Evolutionary conservation across 306 rosid species (phyloP).

Genomic region (Trifolium dubium): DNA sequence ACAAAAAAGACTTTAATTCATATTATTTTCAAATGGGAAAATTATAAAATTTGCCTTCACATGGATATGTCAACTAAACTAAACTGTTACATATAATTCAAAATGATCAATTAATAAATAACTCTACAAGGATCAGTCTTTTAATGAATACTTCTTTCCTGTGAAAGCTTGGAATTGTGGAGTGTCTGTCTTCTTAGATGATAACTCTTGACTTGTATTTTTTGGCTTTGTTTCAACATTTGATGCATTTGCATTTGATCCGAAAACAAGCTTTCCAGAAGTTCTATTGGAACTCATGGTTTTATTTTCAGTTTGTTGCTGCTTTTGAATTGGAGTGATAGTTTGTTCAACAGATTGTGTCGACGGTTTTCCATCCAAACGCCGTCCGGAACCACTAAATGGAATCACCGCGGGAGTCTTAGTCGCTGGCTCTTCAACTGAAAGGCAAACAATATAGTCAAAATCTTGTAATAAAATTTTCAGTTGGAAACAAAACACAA

Average conservation of each 20-base stretch:
- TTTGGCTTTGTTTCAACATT: slow-evolving; percentile 35
- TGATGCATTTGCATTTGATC: slow-evolving; percentile 42
- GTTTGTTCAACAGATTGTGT: slow-evolving; percentile 43
- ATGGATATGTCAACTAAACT: no score
- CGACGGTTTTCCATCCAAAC: slow-evolving; percentile 55
- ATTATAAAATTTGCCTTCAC: no score
- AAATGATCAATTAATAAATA: no score
- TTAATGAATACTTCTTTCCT: slow-evolving; percentile 59
- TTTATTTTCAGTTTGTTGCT: slow-evolving; percentile 40
- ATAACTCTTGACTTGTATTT: slow-evolving; percentile 41
- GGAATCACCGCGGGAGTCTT: slow-evolving; percentile 49
- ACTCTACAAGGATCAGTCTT: slow-evolving; percentile 28
- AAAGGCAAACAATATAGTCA: slow-evolving; percentile 19
- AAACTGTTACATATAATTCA: no score
- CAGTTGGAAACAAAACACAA: neutral
- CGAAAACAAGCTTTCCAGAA: slow-evolving; percentile 60
- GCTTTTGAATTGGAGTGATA: slow-evolving; percentile 40
- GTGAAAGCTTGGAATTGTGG: slow-evolving; percentile 59
- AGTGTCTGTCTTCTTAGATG: slow-evolving; percentile 42
- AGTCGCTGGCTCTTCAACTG: slow-evolving; percentile 52
- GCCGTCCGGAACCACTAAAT: slow-evolving; percentile 57
- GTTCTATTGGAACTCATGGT: slow-evolving; percentile 37
- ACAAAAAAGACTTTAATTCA: no score
- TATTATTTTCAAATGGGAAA: no score
- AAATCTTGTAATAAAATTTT: neutral